Evolutionary conservation across 1,284 basidiomycete genomes (phyloP).

Genomic region (Bjerkandera adusta): DNA sequence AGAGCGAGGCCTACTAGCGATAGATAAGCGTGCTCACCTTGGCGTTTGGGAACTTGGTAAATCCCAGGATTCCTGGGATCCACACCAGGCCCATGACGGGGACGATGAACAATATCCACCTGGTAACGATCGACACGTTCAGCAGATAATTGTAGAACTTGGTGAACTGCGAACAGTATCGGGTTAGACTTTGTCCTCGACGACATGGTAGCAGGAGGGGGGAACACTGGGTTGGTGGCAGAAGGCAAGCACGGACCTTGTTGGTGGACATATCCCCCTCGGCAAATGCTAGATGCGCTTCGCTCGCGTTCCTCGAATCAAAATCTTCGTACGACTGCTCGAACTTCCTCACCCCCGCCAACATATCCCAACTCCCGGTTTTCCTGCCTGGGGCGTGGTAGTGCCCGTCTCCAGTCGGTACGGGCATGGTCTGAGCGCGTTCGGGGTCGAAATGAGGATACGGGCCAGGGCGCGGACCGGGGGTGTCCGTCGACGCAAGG

Average conservation of each 20-base stretch:
- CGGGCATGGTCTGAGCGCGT: conserved; percentile 20
- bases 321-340: conserved; percentile 61
- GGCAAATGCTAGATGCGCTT: conserved; percentile 55
- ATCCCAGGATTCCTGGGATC: conserved; percentile 74
- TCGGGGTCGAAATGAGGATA: conserved; percentile 25
- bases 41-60: conserved; percentile 58
- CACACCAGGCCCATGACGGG: conserved; percentile 71
- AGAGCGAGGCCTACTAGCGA: neutral
- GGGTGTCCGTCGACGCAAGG: conserved; percentile 16
- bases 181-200: too few species aligned
- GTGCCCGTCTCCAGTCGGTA: conserved; percentile 16
- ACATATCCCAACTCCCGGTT: conserved; percentile 49
- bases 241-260: conserved; percentile 40
- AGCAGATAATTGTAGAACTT: conserved; percentile 75
- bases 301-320: conserved; percentile 52
- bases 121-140: conserved; percentile 74
- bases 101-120: conserved; percentile 80
- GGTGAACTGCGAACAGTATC: conserved; percentile 39
- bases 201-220: too few species aligned
- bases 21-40: conserved; percentile 36
- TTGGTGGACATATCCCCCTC: conserved; percentile 63
- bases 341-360: conserved; percentile 50
- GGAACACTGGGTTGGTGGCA: too few species aligned
- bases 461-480: conserved; percentile 14
- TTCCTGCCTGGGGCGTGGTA: conserved; percentile 15